phyloP scores from a whole-genome alignment of 2,329 filamentous ascomycete species.

The Paraphaeosphaeria minitans region DNA sequence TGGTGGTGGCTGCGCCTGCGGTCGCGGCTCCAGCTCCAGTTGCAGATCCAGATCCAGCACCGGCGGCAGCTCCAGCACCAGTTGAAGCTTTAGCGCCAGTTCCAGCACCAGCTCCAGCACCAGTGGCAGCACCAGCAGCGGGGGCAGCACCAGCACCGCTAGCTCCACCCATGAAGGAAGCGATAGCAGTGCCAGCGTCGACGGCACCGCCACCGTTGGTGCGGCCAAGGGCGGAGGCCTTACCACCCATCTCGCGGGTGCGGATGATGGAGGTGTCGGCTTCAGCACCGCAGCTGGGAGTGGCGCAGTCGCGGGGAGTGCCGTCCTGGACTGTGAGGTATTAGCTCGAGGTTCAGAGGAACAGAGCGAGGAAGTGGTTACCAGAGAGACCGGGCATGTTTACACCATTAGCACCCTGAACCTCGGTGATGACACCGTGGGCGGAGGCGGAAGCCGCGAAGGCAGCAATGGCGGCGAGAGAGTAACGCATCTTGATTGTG shows the following conservation, averaged over 20 bases:
- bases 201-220: constrained; percentile 65
- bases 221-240: constrained; percentile 66
- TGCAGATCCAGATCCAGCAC: background rate
- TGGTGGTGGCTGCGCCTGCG: constrained; percentile 17
- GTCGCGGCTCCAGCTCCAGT: constrained; percentile 9
- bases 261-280: constrained; percentile 74
- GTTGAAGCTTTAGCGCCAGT: constrained; percentile 13
- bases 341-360: constrained; percentile 13
- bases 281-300: constrained; percentile 67
- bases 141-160: constrained; percentile 58
- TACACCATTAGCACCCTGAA: constrained; percentile 66
- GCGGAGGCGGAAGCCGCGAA: constrained; percentile 56
- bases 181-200: constrained; percentile 61
- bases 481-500: constrained; percentile 55
- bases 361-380: constrained; percentile 30
- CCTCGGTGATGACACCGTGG: constrained; percentile 63
- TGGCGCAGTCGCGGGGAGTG: constrained; percentile 69
- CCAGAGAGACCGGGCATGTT: constrained; percentile 65
- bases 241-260: constrained; percentile 60
- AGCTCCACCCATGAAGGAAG: constrained; percentile 60
- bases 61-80: background rate
- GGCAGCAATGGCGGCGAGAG: constrained; percentile 54
- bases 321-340: constrained; percentile 61
- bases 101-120: constrained; percentile 17
- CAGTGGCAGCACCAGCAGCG: constrained; percentile 50